Percentiles rank a stretch among this genome's conserved stretches.
Conservation (phyloP, 2,329 filamentous ascomycete genomes). For the Phaeosphaeriaceae sp. region DNA sequence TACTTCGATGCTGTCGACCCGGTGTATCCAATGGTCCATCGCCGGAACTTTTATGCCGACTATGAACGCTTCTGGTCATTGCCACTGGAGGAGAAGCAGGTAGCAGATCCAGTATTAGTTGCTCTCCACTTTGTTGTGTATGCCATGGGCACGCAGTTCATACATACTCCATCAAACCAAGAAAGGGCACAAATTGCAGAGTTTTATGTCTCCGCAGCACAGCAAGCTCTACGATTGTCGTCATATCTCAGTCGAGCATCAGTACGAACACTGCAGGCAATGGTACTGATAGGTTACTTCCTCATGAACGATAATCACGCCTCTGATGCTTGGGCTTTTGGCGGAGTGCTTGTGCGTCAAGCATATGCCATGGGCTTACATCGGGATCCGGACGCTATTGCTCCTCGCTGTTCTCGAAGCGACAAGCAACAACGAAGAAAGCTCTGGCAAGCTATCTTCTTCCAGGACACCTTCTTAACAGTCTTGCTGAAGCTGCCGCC, state of each 20-base stretch:
- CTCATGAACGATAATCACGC: constrained; percentile 87
- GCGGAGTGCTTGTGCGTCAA: constrained; percentile 77
- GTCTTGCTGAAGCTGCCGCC: constrained; percentile 80
- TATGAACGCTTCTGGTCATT: constrained; percentile 81
- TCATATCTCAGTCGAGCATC: constrained; percentile 80
- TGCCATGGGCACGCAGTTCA: constrained; percentile 80
- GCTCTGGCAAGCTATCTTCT: constrained; percentile 81
- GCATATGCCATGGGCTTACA: constrained; percentile 84
- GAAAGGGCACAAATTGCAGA: constrained; percentile 79
- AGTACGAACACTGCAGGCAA: constrained; percentile 76
- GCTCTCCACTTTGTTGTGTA: constrained; percentile 80
- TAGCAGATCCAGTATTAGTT: constrained; percentile 72
- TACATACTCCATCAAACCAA: constrained; percentile 62
- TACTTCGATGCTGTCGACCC: constrained; percentile 73
- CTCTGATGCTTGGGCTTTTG: constrained; percentile 83
- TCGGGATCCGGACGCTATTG: constrained; percentile 76
- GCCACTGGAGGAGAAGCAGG: constrained; percentile 63
- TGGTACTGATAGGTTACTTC: constrained; percentile 85
- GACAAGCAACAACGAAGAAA: constrained; percentile 83
- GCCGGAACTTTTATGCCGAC: constrained; percentile 77
- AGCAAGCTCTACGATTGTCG: constrained; percentile 77
- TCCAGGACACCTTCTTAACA: constrained; percentile 83
- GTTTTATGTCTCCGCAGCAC: constrained; percentile 81
- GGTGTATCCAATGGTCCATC: constrained; percentile 81
- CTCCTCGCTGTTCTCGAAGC: constrained; percentile 70